Percentiles rank a stretch among this genome's conserved stretches.
phyloP scores from a whole-genome alignment of 495 filamentous ascomycete genomes.

The Mytilinidion resinicola region DNA sequence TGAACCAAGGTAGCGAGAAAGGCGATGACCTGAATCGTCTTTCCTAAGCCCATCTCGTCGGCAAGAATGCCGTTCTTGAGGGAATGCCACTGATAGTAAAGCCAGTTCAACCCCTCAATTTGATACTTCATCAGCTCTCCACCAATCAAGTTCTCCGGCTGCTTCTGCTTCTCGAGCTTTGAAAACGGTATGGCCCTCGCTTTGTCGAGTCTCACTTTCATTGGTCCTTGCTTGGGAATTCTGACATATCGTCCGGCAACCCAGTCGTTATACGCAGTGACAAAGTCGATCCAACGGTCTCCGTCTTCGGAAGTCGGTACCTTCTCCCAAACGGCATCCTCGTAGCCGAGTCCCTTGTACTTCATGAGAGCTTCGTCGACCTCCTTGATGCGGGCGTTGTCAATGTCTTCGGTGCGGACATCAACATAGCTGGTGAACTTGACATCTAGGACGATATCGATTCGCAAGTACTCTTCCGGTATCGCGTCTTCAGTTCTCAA shows the following conservation, averaged over 20 bases:
- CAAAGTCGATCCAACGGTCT: conserved; percentile 74
- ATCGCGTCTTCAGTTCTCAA: conserved; percentile 74
- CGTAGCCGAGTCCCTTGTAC: conserved; percentile 91
- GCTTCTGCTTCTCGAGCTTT: conserved; percentile 59
- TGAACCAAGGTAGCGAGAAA: conserved; percentile 65
- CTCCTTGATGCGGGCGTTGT: conserved; percentile 60
- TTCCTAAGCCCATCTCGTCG: conserved; percentile 98
- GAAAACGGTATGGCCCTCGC: conserved; percentile 60
- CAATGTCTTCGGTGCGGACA: conserved; percentile 48
- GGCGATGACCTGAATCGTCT: conserved; percentile 91
- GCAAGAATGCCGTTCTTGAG: conserved; percentile 87
- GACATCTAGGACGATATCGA: conserved; percentile 85
- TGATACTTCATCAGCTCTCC: conserved; percentile 93
- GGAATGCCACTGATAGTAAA: conserved; percentile 83
- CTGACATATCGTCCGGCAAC: conserved; percentile 66
- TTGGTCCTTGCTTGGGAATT: conserved; percentile 43
- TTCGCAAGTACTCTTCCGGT: conserved; percentile 70
- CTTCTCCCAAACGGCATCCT: conserved; percentile 82
- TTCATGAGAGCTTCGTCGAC: conserved; percentile 73
- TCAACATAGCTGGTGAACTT: conserved; percentile 54
- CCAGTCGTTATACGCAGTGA: conserved; percentile 76
- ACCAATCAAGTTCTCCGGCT: conserved; percentile 66
- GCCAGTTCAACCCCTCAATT: conserved; percentile 89
- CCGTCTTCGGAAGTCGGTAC: conserved; percentile 62
- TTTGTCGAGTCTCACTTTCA: conserved; percentile 56